Conservation (phyloP, 2,329 filamentous ascomycete species). For the Fusarium xyrophilum region DNA sequence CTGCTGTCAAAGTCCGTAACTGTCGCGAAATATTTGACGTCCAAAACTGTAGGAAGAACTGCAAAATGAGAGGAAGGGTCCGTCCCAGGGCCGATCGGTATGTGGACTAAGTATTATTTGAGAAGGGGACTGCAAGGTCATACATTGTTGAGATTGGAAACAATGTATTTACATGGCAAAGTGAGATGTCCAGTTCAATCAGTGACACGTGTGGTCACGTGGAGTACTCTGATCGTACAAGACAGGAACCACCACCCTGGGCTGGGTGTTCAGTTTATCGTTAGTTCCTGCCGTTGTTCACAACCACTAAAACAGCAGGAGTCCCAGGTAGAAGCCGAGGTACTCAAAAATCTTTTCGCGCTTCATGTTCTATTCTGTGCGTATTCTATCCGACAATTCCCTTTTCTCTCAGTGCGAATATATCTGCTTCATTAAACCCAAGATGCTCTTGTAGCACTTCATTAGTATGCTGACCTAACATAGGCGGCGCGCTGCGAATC, state of each 20-base stretch:
- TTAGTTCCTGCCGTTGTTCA: conserved; percentile 1
- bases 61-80: background rate
- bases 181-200: conserved; percentile 15
- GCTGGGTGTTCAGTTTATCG: background rate
- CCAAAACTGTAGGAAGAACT: background rate
- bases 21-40: background rate
- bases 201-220: conserved; percentile 32
- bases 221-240: background rate
- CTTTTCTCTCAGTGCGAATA: conserved; percentile 66
- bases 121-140: background rate
- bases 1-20: background rate
- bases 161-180: conserved; percentile 19
- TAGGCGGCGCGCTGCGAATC: conserved; percentile 80
- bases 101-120: background rate
- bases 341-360: background rate
- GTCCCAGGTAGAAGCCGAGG: background rate
- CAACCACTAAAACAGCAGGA: background rate
- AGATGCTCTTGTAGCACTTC: conserved; percentile 73
- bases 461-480: conserved; percentile 84
- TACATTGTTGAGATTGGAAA: conserved; percentile 6
- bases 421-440: conserved; percentile 64
- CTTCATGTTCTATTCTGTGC: background rate
- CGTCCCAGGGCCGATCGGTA: background rate
- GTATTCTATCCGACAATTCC: conserved; percentile 67
- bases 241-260: background rate